A percentile compares a stretch with the other conserved stretches of the same genome.
These are phyloP conservation scores for Dioscorea zingiberensis DNA, from an alignment of 106 monocot genomes.

Conservation along the genomic window DNA sequence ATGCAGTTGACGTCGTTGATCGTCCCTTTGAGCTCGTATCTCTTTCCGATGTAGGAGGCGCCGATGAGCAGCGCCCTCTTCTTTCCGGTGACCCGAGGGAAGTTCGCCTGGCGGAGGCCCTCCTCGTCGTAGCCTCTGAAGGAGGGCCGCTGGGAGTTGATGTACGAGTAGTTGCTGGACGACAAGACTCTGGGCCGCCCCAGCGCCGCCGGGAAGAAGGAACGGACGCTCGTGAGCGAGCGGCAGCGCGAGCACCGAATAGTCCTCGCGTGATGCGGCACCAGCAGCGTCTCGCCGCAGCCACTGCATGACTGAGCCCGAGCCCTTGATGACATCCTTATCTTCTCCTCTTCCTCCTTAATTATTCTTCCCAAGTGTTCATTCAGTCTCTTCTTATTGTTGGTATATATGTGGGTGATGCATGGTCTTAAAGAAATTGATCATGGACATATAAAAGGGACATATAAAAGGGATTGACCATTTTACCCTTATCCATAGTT, in stretches of 20 bases:
- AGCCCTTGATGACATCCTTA: no score
- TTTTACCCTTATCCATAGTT: no score
- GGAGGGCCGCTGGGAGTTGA: background rate
- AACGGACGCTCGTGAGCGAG: constrained; percentile 2
- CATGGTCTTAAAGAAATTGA: no score
- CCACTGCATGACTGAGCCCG: constrained; percentile 13
- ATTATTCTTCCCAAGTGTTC: no score
- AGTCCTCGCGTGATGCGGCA: constrained; percentile 9
- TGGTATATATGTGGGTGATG: no score
- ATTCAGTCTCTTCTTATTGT: no score
- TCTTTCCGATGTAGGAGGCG: constrained; percentile 23
- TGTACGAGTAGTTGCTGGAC: no score
- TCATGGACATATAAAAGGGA: no score
- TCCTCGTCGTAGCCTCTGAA: background rate
- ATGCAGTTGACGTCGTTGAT: constrained; percentile 80
- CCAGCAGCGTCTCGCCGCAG: constrained; percentile 19
- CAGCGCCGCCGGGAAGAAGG: background rate
- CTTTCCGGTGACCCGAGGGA: constrained; percentile 22
- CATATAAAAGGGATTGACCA: no score
- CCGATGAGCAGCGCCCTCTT: constrained; percentile 50
- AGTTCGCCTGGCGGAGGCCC: constrained; percentile 11
- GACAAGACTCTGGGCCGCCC: no score
- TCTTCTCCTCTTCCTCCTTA: no score
- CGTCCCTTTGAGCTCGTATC: constrained; percentile 76
- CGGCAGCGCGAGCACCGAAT: constrained; percentile 33